These are phyloP conservation scores for Tylopilus cervinicoccineus DNA, from an alignment of 768 basidiomycete genomes.

Conservation along the genomic window DNA sequence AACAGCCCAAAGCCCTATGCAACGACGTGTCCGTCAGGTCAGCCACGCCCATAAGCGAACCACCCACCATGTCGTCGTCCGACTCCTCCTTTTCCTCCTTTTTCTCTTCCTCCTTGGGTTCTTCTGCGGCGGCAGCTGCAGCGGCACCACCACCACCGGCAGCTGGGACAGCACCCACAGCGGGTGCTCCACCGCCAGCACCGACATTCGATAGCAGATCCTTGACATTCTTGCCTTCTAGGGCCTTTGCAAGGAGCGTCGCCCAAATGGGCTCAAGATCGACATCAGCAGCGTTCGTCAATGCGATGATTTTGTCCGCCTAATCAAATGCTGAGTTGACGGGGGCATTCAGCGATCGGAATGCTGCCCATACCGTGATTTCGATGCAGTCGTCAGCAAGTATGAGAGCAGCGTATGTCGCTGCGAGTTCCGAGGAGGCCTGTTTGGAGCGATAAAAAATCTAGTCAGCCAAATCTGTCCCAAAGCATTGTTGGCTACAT, in stretches of 20 bases:
- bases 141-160: slow-evolving; percentile 55
- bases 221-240: slow-evolving; percentile 97
- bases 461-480: slow-evolving; percentile 13
- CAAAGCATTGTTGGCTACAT: slow-evolving; percentile 3
- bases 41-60: background rate
- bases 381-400: slow-evolving; percentile 96
- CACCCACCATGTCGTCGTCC: slow-evolving; percentile 5
- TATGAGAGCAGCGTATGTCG: slow-evolving; percentile 96
- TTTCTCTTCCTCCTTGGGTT: slow-evolving; percentile 77
- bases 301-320: slow-evolving; percentile 89
- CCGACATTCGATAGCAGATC: slow-evolving; percentile 95
- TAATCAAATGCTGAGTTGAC: slow-evolving; percentile 27
- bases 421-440: slow-evolving; percentile 76
- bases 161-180: slow-evolving; percentile 49
- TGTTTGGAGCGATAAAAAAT: slow-evolving; percentile 10
- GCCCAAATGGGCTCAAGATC: slow-evolving; percentile 99
- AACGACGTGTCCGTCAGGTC: background rate
- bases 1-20: slow-evolving; percentile 91
- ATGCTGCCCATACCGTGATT: slow-evolving; percentile 96
- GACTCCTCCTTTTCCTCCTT: slow-evolving; percentile 88
- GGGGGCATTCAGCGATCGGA: slow-evolving; percentile 15
- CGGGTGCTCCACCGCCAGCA: slow-evolving; percentile 84
- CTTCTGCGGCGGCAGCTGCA: slow-evolving; percentile 65
- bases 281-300: slow-evolving; percentile 78
- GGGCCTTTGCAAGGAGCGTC: slow-evolving; percentile 91